Evolutionary conservation across 176 grass and related monocot genomes (phyloP).

Genomic region (Musa beccarii): DNA sequence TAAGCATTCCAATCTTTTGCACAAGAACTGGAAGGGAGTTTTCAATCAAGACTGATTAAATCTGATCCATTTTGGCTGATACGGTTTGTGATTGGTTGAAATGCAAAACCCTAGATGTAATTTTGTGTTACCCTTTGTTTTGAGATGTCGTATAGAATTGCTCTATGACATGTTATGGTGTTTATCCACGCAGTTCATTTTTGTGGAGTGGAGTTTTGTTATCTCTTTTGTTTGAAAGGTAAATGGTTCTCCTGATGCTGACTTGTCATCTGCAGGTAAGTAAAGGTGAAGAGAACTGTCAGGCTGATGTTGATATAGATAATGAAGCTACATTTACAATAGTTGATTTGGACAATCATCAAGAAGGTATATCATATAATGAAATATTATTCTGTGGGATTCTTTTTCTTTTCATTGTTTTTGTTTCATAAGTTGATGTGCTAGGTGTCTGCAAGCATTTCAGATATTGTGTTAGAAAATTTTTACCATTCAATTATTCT

Average conservation of each 20-base stretch:
- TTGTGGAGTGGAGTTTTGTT: neutral
- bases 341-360: slow-evolving; percentile 24
- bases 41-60: no score
- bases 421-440: neutral
- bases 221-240: neutral
- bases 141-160: no score
- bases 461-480: neutral
- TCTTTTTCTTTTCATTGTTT: neutral
- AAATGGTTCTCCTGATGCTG: neutral
- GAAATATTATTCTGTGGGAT: neutral
- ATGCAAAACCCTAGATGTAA: no score
- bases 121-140: no score
- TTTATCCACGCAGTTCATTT: neutral
- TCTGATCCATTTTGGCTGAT: no score
- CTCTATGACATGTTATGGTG: neutral
- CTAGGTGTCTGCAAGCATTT: neutral
- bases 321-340: slow-evolving; percentile 25
- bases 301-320: slow-evolving; percentile 23
- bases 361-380: slow-evolving; percentile 37
- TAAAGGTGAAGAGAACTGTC: slow-evolving; percentile 41
- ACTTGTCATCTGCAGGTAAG: slow-evolving; percentile 41
- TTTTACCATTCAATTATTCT: neutral
- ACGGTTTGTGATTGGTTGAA: no score
- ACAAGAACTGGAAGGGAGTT: no score
- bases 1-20: no score